Evolutionary conservation across 176 grass and related monocot genomes (phyloP).

Genomic region (Eleusine indica): DNA sequence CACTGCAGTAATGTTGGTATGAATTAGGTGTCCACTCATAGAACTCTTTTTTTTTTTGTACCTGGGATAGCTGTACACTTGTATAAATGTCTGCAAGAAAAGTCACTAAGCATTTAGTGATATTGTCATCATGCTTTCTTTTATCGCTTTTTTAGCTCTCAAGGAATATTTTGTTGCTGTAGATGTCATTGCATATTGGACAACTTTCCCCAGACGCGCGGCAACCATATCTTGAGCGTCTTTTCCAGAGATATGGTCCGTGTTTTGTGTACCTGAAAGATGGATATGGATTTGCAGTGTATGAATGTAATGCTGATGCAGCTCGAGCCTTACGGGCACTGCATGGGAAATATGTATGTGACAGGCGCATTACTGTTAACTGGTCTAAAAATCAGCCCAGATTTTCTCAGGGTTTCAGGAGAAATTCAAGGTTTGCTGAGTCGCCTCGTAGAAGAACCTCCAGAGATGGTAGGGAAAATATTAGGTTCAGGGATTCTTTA

Average conservation of each 20-base stretch:
- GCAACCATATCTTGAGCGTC: constrained; percentile 44
- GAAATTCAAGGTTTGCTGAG: constrained; percentile 32
- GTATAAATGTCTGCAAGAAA: background rate
- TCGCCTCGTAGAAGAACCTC: constrained; percentile 19
- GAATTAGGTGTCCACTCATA: too few relatives aligned
- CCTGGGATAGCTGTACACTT: background rate
- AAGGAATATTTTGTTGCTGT: constrained; percentile 26
- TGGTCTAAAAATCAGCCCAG: constrained; percentile 63
- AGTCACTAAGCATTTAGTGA: background rate
- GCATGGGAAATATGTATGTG: constrained; percentile 48
- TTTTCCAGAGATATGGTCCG: constrained; percentile 53
- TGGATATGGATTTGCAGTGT: constrained; percentile 65
- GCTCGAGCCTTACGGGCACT: constrained; percentile 47
- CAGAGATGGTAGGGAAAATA: constrained; percentile 34
- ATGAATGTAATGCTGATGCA: constrained; percentile 51
- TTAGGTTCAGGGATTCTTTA: constrained; percentile 35
- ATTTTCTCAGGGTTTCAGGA: constrained; percentile 36
- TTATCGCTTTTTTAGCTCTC: constrained; percentile 16
- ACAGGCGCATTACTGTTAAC: constrained; percentile 53
- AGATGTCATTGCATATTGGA: constrained; percentile 75
- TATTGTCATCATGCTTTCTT: constrained; percentile 18
- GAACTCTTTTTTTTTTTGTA: too few relatives aligned
- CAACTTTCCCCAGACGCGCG: constrained; percentile 44
- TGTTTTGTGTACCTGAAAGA: constrained; percentile 55
- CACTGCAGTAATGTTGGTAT: constrained; percentile 4